Evolutionary conservation across 345 rosid genomes (phyloP).

Genomic region (Rhizophora apiculata): DNA sequence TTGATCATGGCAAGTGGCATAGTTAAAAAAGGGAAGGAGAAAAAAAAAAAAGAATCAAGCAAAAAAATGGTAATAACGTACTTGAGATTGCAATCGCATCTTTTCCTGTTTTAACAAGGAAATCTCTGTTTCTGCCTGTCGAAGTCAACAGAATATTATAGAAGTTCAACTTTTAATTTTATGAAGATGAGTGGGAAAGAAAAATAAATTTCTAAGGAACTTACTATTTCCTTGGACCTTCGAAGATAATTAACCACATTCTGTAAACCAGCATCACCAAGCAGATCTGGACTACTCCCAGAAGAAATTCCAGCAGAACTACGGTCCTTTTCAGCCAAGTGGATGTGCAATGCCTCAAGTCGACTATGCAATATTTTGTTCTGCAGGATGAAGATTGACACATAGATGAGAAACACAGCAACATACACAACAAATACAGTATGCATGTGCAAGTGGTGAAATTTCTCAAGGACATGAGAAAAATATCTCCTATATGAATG

Average conservation of each 20-base stretch:
- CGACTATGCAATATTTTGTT: slow-evolving; percentile 73
- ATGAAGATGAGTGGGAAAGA: not conserved
- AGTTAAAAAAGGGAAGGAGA: not conserved
- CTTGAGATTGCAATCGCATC: slow-evolving; percentile 82
- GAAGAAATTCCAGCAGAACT: slow-evolving; percentile 47
- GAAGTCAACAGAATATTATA: slow-evolving; percentile 13
- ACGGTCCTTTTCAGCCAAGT: slow-evolving; percentile 70
- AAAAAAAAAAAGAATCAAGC: not conserved
- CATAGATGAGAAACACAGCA: not conserved
- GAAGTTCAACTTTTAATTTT: slow-evolving; percentile 7
- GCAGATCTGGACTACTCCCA: slow-evolving; percentile 37
- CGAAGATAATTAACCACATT: slow-evolving; percentile 82
- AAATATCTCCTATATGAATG: no score
- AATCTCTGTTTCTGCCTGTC: slow-evolving; percentile 91
- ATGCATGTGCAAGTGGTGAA: not conserved
- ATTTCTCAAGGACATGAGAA: no score
- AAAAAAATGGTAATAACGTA: slow-evolving; percentile 28
- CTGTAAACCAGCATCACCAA: slow-evolving; percentile 67
- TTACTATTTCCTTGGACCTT: slow-evolving; percentile 78
- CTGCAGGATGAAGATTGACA: slow-evolving; percentile 30
- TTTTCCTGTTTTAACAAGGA: slow-evolving; percentile 89
- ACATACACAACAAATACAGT: not conserved
- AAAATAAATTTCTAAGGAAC: slow-evolving; percentile 16
- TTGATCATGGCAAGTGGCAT: not conserved
- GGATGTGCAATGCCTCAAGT: slow-evolving; percentile 82